Evolutionary conservation across 176 grass and related monocot genomes (phyloP), one percentile per base, ranked within the genome.

Genomic region (Bromus sterilis): DNA sequence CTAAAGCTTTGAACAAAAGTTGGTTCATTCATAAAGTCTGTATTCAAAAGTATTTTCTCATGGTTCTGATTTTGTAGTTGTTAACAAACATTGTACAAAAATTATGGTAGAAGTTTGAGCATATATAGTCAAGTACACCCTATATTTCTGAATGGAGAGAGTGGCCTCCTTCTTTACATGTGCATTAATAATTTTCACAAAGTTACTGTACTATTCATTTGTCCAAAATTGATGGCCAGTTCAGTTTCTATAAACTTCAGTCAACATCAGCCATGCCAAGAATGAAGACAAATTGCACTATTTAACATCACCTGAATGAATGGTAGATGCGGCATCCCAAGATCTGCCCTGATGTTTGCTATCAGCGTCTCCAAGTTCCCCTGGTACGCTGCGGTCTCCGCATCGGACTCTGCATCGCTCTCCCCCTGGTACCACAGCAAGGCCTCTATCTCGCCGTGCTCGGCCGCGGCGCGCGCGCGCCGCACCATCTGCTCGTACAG

Each of bases 381-480:
- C 23, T 33, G 58, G 56, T 98, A 98, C 13, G 78, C 86, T 16
- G 75, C 60, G 4, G 95, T 49, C 2, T 65, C 84, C 37, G 72
- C 56, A 41, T 76, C 61, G 31, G 92, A 93, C 0, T 84, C 71
- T 1, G 92, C 46, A 66, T 98, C 95, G 83, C 90, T 98, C 84
- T 98, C 95, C 16, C 95, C 95, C 74, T 98, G 92, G 84, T 98
- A 98, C 95, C 92, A 98, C 78, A 94, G 64, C 62, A 98, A 63
- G 34, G 92, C 95, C 75, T 87, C 81, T 78, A 98, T 79, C 86
- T 94, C 92, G 9, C 88, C 92, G 65, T 61, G 77, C 39, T 12
- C 55, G 21, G 68, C 70, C 18, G 88, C 89, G 69, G 70, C 84
- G 60, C 85, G 91, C 41, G 92, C 64, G 58, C 95, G 83, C 26